A percentile compares a stretch with the other conserved stretches of the same genome.
Conservation (phyloP, 352 stramenopile species). For the Pythium scleroteichum region DNA sequence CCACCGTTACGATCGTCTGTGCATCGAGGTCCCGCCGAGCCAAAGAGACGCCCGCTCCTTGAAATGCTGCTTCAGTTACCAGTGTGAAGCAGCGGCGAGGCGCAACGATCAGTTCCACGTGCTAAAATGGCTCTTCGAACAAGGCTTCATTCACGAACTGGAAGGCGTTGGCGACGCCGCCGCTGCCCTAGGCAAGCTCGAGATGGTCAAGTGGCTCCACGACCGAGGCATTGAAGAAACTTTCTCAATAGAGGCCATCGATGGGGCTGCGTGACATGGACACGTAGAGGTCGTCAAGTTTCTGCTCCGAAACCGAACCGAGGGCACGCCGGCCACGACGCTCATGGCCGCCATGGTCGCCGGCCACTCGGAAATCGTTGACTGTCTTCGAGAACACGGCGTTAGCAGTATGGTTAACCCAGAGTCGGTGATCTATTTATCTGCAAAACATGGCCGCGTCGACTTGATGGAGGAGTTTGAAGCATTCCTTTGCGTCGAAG, state of each 20-base stretch:
- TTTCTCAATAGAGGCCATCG: conserved; percentile 8
- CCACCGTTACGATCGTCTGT: conserved; percentile 20
- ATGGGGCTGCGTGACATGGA: conserved; percentile 6
- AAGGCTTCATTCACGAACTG: conserved; percentile 5
- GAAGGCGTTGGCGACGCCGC: conserved; percentile 13
- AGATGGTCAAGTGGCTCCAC: conserved; percentile 26
- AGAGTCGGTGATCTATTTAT: conserved; percentile 14
- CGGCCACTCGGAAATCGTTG: conserved; percentile 14
- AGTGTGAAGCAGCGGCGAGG: conserved; percentile 4
- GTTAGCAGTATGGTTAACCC: conserved; percentile 4
- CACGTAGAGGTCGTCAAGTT: conserved; percentile 14
- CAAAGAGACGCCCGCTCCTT: neutral
- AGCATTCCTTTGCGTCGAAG: neutral
- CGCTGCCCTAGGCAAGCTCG: conserved; percentile 2
- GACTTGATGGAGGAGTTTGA: conserved; percentile 15
- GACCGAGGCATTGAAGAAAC: neutral
- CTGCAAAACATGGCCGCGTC: conserved; percentile 1
- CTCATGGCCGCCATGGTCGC: conserved; percentile 11
- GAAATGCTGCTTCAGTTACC: conserved; percentile 15
- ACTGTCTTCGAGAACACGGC: conserved; percentile 10
- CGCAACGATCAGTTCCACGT: conserved; percentile 15
- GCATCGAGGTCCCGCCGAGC: conserved; percentile 14
- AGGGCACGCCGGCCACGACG: neutral
- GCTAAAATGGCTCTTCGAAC: conserved; percentile 21
- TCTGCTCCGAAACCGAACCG: conserved; percentile 8